phyloP scores from a whole-genome alignment of 2,329 filamentous ascomycete genomes.

The Ascochyta koolunga region DNA sequence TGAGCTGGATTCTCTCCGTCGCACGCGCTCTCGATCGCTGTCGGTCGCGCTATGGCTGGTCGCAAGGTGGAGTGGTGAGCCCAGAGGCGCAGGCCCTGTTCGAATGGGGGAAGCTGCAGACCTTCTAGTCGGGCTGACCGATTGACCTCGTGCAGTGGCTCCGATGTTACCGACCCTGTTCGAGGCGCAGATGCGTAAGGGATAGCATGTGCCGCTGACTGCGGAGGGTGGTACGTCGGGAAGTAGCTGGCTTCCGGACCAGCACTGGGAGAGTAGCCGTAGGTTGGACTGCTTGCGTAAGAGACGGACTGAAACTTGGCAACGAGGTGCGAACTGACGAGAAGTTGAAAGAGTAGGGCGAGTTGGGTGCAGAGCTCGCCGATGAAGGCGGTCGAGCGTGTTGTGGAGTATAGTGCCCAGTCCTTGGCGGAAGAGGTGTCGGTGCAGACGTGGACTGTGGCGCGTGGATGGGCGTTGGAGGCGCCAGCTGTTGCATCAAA shows the following conservation, averaged over 20 bases:
- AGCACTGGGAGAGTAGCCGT: constrained; percentile 43
- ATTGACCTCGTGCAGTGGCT: constrained; percentile 35
- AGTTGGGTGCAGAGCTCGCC: constrained; percentile 42
- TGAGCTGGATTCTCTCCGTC: constrained; percentile 38
- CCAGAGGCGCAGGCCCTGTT: constrained; percentile 38
- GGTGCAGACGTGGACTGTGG: constrained; percentile 40
- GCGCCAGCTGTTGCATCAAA: constrained; percentile 42
- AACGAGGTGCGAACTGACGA: constrained; percentile 44
- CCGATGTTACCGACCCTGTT: constrained; percentile 34
- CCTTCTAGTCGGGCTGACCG: constrained; percentile 37
- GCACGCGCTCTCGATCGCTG: constrained; percentile 32
- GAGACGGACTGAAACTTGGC: constrained; percentile 41
- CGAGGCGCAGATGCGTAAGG: constrained; percentile 37
- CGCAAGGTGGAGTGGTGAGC: constrained; percentile 37
- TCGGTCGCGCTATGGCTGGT: constrained; percentile 24
- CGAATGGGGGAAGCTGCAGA: constrained; percentile 47
- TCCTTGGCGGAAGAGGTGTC: constrained; percentile 27
- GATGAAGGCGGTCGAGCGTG: constrained; percentile 38
- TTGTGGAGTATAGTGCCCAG: constrained; percentile 35
- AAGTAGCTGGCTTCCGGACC: constrained; percentile 45
- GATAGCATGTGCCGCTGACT: constrained; percentile 35
- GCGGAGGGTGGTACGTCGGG: constrained; percentile 36
- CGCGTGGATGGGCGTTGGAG: constrained; percentile 32
- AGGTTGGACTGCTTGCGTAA: constrained; percentile 42
- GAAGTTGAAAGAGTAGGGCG: constrained; percentile 44